These are phyloP conservation scores for Cladophialophora yegresii DNA, from an alignment of 2,329 filamentous ascomycete genomes.

Conservation along the genomic window DNA sequence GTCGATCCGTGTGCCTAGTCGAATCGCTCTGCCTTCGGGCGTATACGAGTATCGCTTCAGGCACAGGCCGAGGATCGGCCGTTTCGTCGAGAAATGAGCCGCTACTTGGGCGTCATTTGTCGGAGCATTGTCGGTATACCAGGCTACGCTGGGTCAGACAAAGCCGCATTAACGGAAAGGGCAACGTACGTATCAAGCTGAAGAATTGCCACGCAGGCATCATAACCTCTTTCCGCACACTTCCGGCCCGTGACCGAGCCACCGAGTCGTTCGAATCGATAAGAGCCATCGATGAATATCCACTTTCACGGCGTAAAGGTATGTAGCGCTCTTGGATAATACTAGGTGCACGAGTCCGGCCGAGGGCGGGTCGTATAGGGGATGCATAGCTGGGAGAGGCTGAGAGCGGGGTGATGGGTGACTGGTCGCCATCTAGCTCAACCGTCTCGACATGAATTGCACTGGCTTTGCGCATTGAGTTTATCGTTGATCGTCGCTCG, in stretches of 20 bases:
- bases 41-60: constrained; percentile 85
- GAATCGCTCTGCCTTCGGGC: constrained; percentile 65
- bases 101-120: constrained; percentile 76
- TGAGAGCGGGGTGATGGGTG: constrained; percentile 41
- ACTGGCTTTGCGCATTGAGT: constrained; percentile 47
- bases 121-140: constrained; percentile 73
- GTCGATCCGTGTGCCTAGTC: constrained; percentile 81
- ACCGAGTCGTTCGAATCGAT: constrained; percentile 40
- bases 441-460: constrained; percentile 47
- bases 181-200: constrained; percentile 75
- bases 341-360: constrained; percentile 42
- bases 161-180: constrained; percentile 36
- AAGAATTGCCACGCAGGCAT: constrained; percentile 99
- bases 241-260: constrained; percentile 42
- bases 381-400: constrained; percentile 40
- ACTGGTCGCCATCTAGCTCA: constrained; percentile 41
- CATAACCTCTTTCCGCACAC: constrained; percentile 74
- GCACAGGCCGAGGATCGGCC: constrained; percentile 88
- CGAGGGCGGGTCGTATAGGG: constrained; percentile 32
- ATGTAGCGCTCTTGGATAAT: constrained; percentile 50
- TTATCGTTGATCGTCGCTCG: constrained; percentile 61
- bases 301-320: constrained; percentile 49
- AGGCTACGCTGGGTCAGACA: constrained; percentile 61
- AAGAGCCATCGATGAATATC: constrained; percentile 40
- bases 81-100: constrained; percentile 77